phyloP scores from a whole-genome alignment of 345 rosid species.

The Linum trigynum region DNA sequence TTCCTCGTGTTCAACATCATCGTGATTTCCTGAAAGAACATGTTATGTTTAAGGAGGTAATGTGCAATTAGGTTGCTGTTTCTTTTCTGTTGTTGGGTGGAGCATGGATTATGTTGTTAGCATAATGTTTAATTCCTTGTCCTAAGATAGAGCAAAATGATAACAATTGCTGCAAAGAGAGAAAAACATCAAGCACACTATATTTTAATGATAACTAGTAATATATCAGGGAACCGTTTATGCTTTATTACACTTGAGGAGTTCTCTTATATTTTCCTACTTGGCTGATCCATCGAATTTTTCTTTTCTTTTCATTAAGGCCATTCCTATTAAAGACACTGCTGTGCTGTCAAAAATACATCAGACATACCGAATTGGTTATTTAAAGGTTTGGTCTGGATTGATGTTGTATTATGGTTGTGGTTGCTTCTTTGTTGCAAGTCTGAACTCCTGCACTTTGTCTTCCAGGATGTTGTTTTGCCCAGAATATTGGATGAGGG shows the following conservation, averaged over 20 bases:
- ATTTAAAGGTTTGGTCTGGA: constrained; percentile 58
- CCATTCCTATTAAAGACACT: constrained; percentile 63
- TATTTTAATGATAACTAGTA: neutral
- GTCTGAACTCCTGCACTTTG: constrained; percentile 11
- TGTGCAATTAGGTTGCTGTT: constrained; percentile 1
- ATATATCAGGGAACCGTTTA: neutral
- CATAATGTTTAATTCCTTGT: too few species aligned
- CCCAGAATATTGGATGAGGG: constrained; percentile 83
- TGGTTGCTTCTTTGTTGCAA: constrained; percentile 10
- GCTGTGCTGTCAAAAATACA: constrained; percentile 75
- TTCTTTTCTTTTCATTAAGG: constrained; percentile 31
- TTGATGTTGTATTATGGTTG: constrained; percentile 8
- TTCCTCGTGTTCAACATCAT: constrained; percentile 49
- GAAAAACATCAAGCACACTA: neutral
- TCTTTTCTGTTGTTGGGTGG: constrained; percentile 7
- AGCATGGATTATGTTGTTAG: too few species aligned
- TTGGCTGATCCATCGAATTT: neutral
- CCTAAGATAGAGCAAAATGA: too few species aligned
- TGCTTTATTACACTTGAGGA: neutral
- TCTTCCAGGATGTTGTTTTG: constrained; percentile 80
- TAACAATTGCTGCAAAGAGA: neutral
- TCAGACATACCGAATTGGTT: constrained; percentile 77
- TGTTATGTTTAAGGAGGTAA: constrained; percentile 84
- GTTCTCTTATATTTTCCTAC: neutral
- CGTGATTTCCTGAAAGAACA: constrained; percentile 66